phyloP scores from a whole-genome alignment of 179 eudicot genomes.

The Corrigiola litoralis region DNA sequence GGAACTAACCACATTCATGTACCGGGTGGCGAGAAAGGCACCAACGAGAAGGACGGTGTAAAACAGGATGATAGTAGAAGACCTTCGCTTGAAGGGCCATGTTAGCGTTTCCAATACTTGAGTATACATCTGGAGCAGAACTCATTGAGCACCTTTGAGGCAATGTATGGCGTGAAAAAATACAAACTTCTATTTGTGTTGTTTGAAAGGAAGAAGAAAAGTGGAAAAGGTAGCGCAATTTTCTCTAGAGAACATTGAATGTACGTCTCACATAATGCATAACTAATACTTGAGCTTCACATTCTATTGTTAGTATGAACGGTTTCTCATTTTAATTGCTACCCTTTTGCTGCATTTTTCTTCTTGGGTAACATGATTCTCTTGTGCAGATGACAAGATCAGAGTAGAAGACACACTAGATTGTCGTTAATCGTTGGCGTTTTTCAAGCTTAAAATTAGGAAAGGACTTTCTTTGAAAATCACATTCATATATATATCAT shows the following conservation, averaged over 20 bases:
- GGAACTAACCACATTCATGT: conserved; percentile 29
- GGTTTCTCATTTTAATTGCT: background rate
- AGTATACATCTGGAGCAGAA: conserved; percentile 12
- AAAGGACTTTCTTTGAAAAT: no score
- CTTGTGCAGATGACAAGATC: no score
- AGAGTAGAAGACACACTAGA: no score
- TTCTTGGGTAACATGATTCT: no score
- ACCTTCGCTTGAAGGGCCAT: conserved; percentile 30
- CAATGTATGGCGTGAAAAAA: background rate
- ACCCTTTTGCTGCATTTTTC: no score
- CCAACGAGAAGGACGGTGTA: conserved; percentile 29
- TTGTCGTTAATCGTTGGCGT: no score
- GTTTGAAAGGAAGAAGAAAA: background rate
- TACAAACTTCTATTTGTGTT: background rate
- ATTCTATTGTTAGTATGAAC: conserved; percentile 8
- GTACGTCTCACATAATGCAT: background rate
- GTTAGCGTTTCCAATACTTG: conserved; percentile 15
- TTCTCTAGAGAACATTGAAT: conserved; percentile 8
- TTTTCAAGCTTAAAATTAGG: no score
- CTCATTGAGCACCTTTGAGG: conserved; percentile 7
- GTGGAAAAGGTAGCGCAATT: conserved; percentile 11
- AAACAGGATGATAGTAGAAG: conserved; percentile 28
- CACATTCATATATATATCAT: no score
- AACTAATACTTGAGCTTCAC: background rate
- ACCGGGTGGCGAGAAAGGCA: conserved; percentile 31